These are phyloP conservation scores for Agaricus blazei DNA, from an alignment of 768 basidiomycete genomes.

Conservation along the genomic window DNA sequence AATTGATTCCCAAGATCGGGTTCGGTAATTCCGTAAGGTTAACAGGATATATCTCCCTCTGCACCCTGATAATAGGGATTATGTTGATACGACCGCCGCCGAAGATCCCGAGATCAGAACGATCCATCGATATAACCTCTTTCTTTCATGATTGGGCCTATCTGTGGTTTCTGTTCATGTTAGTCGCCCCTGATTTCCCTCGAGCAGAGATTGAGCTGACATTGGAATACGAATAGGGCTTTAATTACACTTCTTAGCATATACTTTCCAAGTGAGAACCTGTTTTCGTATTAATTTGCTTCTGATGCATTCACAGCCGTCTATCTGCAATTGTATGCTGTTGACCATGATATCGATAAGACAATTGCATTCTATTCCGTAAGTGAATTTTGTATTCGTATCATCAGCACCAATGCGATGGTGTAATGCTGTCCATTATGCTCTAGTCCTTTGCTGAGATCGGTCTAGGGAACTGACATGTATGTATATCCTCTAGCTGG, in stretches of 20 bases:
- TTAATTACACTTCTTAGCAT: constrained; percentile 2
- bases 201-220: not conserved
- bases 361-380: constrained; percentile 47
- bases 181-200: not conserved
- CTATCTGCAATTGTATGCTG: not conserved
- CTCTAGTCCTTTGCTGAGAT: too few relatives aligned
- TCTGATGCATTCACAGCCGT: not conserved
- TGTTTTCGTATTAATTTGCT: not conserved
- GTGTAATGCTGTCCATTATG: too few relatives aligned
- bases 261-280: constrained; percentile 4
- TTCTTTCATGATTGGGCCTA: constrained; percentile 10
- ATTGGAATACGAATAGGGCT: constrained; percentile 4
- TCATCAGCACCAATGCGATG: too few relatives aligned
- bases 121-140: constrained; percentile 7
- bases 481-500: constrained; percentile 19
- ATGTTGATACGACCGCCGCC: constrained; percentile 9
- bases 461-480: too few relatives aligned
- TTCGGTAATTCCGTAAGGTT: constrained; percentile 11
- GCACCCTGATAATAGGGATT: constrained; percentile 8
- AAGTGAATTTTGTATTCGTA: constrained; percentile 9
- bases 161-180: constrained; percentile 8
- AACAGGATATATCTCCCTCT: constrained; percentile 13
- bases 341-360: constrained; percentile 38
- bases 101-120: not conserved
- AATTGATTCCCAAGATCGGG: constrained; percentile 10